These are phyloP conservation scores for Pleomassaria siparia DNA, from an alignment of 2,329 filamentous ascomycete genomes.

Conservation along the genomic window DNA sequence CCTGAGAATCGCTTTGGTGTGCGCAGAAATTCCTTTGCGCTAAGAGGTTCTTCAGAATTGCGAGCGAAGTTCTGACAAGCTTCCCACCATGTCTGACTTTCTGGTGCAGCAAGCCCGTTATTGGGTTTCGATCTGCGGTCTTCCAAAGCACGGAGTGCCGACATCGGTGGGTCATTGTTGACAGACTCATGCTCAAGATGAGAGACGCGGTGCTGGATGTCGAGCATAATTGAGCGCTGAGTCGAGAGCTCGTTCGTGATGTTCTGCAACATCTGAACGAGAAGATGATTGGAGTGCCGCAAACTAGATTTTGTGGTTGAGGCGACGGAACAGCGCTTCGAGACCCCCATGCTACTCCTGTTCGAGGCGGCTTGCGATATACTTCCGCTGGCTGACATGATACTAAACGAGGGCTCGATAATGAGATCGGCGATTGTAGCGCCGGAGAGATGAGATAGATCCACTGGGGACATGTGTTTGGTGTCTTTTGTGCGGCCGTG, in stretches of 20 bases:
- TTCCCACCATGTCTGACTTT: slow-evolving; percentile 29
- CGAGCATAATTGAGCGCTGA: slow-evolving; percentile 28
- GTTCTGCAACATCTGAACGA: slow-evolving; percentile 32
- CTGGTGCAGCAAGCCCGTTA: slow-evolving; percentile 13
- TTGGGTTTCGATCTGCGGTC: slow-evolving; percentile 12
- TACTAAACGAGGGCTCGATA: slow-evolving; percentile 17
- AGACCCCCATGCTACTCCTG: slow-evolving; percentile 5
- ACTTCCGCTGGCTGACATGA: slow-evolving; percentile 14
- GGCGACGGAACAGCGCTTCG: slow-evolving; percentile 23
- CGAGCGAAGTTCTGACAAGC: slow-evolving; percentile 28
- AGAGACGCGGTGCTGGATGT: slow-evolving; percentile 31
- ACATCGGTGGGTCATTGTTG: slow-evolving; percentile 8
- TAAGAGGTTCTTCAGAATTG: slow-evolving; percentile 29
- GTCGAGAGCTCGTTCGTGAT: slow-evolving; percentile 29
- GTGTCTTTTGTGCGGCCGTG: slow-evolving; percentile 5
- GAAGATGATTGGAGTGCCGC: slow-evolving; percentile 25
- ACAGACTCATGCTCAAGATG: slow-evolving; percentile 27
- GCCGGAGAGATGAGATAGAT: slow-evolving; percentile 27
- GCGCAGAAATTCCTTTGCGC: slow-evolving; percentile 27
- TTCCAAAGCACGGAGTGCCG: slow-evolving; percentile 15
- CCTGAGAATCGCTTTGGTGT: slow-evolving; percentile 29
- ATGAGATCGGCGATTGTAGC: slow-evolving; percentile 21
- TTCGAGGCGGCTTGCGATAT: slow-evolving; percentile 3
- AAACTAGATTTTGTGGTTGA: slow-evolving; percentile 31
- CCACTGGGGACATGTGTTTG: slow-evolving; percentile 5